Conservation (phyloP, 768 basidiomycete species). For the Rhizopogon vesiculosus region DNA sequence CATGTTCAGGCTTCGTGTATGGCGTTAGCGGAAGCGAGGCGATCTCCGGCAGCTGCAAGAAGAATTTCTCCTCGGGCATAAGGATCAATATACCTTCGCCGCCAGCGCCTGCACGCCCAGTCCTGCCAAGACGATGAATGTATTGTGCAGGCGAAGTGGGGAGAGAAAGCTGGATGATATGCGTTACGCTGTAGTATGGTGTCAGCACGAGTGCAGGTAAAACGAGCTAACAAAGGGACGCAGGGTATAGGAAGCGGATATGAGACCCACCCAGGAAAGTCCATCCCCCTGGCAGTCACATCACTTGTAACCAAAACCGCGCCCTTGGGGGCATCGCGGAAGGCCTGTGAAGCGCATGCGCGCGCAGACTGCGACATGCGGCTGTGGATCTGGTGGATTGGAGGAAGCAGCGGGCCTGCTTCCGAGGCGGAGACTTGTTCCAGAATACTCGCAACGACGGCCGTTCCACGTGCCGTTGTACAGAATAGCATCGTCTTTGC, state of each 20-base stretch:
- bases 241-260: background rate
- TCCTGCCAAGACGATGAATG: conserved; percentile 75
- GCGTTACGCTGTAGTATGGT: conserved; percentile 40
- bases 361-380: conserved; percentile 47
- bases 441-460: conserved; percentile 34
- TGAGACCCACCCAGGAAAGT: conserved; percentile 50
- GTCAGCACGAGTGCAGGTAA: background rate
- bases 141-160: conserved; percentile 73
- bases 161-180: conserved; percentile 59
- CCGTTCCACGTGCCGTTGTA: conserved; percentile 60
- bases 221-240: background rate
- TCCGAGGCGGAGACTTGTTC: conserved; percentile 5
- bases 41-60: conserved; percentile 39
- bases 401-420: conserved; percentile 30
- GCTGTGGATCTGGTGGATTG: conserved; percentile 53
- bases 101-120: conserved; percentile 65
- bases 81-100: conserved; percentile 58
- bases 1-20: conserved; percentile 18
- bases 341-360: conserved; percentile 42
- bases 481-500: conserved; percentile 58
- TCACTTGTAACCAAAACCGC: conserved; percentile 51
- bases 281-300: conserved; percentile 62
- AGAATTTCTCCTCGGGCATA: conserved; percentile 43
- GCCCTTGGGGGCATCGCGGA: conserved; percentile 34
- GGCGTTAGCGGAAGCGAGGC: conserved; percentile 35